These are phyloP conservation scores for Linderniella brevidens DNA, from an alignment of 257 asterid genomes.

Conservation along the genomic window DNA sequence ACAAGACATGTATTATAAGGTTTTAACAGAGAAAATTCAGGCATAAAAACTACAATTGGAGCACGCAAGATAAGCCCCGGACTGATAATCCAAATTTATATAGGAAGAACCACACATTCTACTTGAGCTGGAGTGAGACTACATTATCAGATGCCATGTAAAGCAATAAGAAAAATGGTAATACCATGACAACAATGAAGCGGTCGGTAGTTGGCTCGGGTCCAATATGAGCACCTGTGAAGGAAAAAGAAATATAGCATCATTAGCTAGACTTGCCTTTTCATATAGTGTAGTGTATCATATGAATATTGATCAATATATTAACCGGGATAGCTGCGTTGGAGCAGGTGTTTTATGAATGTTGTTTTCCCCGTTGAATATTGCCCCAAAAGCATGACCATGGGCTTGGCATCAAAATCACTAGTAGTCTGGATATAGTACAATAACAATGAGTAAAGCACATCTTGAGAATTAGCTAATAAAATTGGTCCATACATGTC, in stretches of 20 bases:
- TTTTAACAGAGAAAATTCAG: too few relatives aligned
- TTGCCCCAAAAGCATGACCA: slow-evolving; percentile 99
- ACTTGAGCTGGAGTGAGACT: too few relatives aligned
- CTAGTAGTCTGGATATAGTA: slow-evolving; percentile 44
- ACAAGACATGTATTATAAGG: too few relatives aligned
- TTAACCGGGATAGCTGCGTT: slow-evolving; percentile 73
- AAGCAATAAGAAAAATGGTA: background rate
- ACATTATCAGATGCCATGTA: too few relatives aligned
- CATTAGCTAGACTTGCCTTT: slow-evolving; percentile 5
- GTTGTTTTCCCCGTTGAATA: slow-evolving; percentile 98
- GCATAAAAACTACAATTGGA: slow-evolving; percentile 1
- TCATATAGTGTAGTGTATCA: background rate
- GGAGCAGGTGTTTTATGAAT: slow-evolving; percentile 75
- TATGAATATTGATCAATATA: background rate
- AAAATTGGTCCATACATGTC: too few relatives aligned
- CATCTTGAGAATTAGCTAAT: too few relatives aligned
- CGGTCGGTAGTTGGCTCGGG: slow-evolving; percentile 98
- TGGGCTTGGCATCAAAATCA: slow-evolving; percentile 91
- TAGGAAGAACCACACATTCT: too few relatives aligned
- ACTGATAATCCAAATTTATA: too few relatives aligned
- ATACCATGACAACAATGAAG: slow-evolving; percentile 86
- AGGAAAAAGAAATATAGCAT: slow-evolving; percentile 6
- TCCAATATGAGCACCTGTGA: slow-evolving; percentile 92
- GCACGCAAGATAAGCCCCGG: slow-evolving; percentile 2
- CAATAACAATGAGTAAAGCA: background rate